These are phyloP conservation scores for Thelonectria rubi DNA, from an alignment of 2,329 filamentous ascomycete species.

Conservation along the genomic window DNA sequence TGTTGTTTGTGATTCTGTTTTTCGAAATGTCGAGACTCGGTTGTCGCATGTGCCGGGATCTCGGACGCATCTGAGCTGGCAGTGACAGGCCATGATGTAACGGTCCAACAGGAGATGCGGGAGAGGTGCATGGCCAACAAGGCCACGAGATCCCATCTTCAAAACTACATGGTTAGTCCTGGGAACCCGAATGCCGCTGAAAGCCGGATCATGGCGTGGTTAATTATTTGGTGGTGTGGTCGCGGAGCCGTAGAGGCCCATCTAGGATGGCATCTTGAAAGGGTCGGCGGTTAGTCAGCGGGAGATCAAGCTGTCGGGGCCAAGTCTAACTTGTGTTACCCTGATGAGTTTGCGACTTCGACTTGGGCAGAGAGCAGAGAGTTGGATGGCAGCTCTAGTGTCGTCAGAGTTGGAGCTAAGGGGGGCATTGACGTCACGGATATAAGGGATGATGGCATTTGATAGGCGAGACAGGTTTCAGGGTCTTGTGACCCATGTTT, in stretches of 20 bases:
- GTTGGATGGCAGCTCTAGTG: constrained; percentile 6
- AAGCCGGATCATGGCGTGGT: background rate
- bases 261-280: background rate
- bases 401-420: background rate
- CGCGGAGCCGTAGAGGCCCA: background rate
- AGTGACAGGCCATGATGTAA: constrained; percentile 7
- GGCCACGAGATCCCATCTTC: constrained; percentile 1
- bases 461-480: background rate
- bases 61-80: constrained; percentile 9
- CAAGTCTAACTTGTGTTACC: background rate
- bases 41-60: constrained; percentile 13
- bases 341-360: background rate
- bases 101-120: constrained; percentile 2
- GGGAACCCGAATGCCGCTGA: background rate
- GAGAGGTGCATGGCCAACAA: constrained; percentile 9
- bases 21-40: too few relatives aligned
- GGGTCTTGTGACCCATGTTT: constrained; percentile 1
- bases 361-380: background rate
- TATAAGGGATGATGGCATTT: background rate
- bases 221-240: background rate
- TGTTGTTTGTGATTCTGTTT: background rate
- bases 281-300: background rate
- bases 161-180: background rate
- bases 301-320: background rate
- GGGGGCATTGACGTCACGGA: constrained; percentile 18